phyloP scores from a whole-genome alignment of 106 monocot species.

The Hemerocallis citrina region DNA sequence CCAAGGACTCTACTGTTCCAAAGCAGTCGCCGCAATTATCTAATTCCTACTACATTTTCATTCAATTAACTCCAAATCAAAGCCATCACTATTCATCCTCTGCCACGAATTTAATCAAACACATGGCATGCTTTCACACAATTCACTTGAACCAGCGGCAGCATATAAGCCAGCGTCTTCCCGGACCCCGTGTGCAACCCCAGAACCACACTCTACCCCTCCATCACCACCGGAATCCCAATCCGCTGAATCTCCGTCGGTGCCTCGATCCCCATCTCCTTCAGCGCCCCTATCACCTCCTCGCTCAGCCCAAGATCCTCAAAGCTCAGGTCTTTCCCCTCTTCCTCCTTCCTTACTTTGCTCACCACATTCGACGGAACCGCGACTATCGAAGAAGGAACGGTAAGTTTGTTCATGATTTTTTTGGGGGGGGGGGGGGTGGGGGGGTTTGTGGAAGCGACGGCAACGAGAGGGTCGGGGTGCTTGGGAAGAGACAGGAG shows the following conservation, averaged over 20 bases:
- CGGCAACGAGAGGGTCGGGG: conserved; percentile 70
- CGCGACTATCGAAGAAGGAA: not conserved
- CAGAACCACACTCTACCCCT: conserved; percentile 65
- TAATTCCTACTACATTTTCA: too few species aligned
- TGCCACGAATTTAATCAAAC: too few species aligned
- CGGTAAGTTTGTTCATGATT: not conserved
- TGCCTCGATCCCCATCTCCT: conserved; percentile 69
- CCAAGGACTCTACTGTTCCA: too few species aligned
- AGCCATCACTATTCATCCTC: too few species aligned
- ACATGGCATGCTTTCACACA: too few species aligned
- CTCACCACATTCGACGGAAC: not conserved
- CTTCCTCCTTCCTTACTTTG: conserved; percentile 2
- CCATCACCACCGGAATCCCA: conserved; percentile 66
- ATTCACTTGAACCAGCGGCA: conserved; percentile 86
- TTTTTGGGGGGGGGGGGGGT: conserved; percentile 5
- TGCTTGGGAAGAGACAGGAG: conserved; percentile 54
- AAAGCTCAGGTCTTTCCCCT: conserved; percentile 22
- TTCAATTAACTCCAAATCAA: too few species aligned
- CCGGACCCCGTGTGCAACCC: conserved; percentile 97
- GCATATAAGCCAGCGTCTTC: conserved; percentile 88
- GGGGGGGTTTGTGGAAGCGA: conserved; percentile 56
- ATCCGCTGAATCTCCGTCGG: conserved; percentile 94
- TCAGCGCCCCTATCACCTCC: conserved; percentile 58
- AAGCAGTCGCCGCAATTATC: too few species aligned
- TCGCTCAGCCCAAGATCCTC: conserved; percentile 62